A percentile compares a stretch with the other conserved stretches of the same genome.
Conservation (phyloP, 768 basidiomycete species). For the Mycena indigotica region DNA sequence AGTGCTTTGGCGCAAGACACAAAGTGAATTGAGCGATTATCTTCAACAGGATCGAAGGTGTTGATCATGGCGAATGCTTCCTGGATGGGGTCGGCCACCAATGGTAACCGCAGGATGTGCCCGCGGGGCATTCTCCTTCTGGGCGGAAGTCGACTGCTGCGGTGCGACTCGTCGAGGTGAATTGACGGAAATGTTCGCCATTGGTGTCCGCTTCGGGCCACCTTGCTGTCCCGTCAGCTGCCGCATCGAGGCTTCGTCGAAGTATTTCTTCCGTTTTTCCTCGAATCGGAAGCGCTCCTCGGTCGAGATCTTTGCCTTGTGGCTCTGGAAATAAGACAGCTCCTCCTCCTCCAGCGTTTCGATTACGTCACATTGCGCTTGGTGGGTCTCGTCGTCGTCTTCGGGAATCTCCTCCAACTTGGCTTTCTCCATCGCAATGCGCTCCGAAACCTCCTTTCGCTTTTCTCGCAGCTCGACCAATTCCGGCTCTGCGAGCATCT, state of each 20-base stretch:
- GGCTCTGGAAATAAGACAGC: too few species aligned
- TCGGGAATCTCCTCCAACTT: neutral
- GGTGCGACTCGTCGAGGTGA: neutral
- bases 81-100: neutral
- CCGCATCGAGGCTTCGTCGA: neutral
- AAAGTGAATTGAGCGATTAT: neutral
- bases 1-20: neutral
- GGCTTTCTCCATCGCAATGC: neutral
- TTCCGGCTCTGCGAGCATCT: neutral
- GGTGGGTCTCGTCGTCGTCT: neutral
- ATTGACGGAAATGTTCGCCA: neutral
- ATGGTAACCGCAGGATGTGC: neutral
- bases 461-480: neutral
- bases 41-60: neutral
- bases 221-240: neutral
- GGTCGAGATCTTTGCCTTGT: neutral
- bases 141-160: neutral
- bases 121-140: neutral
- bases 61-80: neutral
- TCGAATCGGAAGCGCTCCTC: neutral
- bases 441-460: neutral
- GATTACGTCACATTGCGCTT: neutral
- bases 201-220: neutral
- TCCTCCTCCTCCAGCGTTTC: neutral
- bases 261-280: neutral